Percentiles rank a stretch among this genome's conserved stretches.
Evolutionary conservation across 208 protist species (phyloP).

Genomic region (Herpetomonas tarakana): DNA sequence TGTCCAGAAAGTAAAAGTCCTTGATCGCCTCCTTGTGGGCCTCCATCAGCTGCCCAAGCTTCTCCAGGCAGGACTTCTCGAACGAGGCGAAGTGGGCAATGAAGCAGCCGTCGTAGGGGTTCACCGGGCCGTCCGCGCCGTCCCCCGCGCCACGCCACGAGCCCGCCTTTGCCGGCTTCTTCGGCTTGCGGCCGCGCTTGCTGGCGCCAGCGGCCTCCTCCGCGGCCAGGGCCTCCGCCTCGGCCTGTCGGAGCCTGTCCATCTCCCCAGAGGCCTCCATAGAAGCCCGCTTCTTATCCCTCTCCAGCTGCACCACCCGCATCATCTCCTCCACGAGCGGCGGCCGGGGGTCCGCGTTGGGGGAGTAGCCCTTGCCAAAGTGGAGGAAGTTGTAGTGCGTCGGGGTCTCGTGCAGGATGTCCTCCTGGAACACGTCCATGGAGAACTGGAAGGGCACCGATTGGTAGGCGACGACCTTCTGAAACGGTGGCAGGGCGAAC

Average conservation of each 20-base stretch:
- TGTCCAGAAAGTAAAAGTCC: constrained; percentile 86
- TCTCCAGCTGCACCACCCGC: constrained; percentile 68
- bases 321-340: constrained; percentile 71
- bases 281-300: constrained; percentile 56
- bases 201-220: constrained; percentile 9
- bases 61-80: constrained; percentile 87
- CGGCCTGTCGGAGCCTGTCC: constrained; percentile 20
- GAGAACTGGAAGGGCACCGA: constrained; percentile 89
- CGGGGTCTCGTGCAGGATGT: constrained; percentile 81
- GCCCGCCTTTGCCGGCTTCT: constrained; percentile 37
- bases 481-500: constrained; percentile 86
- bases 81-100: constrained; percentile 88
- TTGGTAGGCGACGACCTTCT: constrained; percentile 75
- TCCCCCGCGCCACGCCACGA: constrained; percentile 17
- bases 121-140: constrained; percentile 42
- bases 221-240: constrained; percentile 15
- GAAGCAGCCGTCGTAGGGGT: constrained; percentile 83
- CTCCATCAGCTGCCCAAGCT: constrained; percentile 73
- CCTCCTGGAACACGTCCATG: constrained; percentile 84
- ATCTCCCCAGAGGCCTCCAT: constrained; percentile 67
- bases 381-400: constrained; percentile 89
- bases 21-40: constrained; percentile 76
- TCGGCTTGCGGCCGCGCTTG: constrained; percentile 22
- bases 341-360: constrained; percentile 75
- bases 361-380: constrained; percentile 83